phyloP scores from a whole-genome alignment of 2,329 filamentous ascomycete species.

The Plenodomus tracheiphilus region DNA sequence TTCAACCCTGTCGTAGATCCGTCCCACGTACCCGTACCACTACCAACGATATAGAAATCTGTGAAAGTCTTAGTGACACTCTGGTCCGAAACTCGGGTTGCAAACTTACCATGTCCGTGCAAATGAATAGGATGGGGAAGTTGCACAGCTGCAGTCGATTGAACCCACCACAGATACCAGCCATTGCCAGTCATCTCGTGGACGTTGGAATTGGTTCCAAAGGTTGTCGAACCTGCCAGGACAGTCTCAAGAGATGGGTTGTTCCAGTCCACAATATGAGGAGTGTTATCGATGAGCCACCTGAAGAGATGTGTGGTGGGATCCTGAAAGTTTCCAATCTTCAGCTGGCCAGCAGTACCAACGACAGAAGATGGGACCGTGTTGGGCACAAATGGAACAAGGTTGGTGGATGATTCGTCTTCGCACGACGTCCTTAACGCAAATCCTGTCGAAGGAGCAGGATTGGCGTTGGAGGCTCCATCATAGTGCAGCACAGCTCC shows the following conservation, averaged over 20 bases:
- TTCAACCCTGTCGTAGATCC: slow-evolving; percentile 35
- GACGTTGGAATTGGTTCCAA: slow-evolving; percentile 32
- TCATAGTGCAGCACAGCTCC: slow-evolving; percentile 48
- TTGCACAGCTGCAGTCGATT: slow-evolving; percentile 39
- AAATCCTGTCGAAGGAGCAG: slow-evolving; percentile 38
- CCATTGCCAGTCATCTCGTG: slow-evolving; percentile 28
- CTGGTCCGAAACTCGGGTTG: background rate
- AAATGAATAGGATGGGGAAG: slow-evolving; percentile 49
- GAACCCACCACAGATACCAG: slow-evolving; percentile 56
- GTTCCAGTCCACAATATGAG: slow-evolving; percentile 47
- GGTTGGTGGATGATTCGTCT: slow-evolving; percentile 39
- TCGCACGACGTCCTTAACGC: slow-evolving; percentile 41
- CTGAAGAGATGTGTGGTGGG: slow-evolving; percentile 45
- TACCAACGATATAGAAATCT: slow-evolving; percentile 49
- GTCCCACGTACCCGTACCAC: slow-evolving; percentile 42
- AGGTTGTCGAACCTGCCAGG: slow-evolving; percentile 34
- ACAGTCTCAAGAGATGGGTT: slow-evolving; percentile 52
- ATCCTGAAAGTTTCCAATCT: slow-evolving; percentile 35
- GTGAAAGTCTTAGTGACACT: background rate
- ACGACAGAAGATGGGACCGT: slow-evolving; percentile 43
- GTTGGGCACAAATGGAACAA: slow-evolving; percentile 47
- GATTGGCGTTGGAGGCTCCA: slow-evolving; percentile 37
- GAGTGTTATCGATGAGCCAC: slow-evolving; percentile 48
- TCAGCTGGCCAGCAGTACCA: slow-evolving; percentile 23
- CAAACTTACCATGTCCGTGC: slow-evolving; percentile 34